phyloP scores from a whole-genome alignment of 116 monocot species.

The Cymodocea nodosa region DNA sequence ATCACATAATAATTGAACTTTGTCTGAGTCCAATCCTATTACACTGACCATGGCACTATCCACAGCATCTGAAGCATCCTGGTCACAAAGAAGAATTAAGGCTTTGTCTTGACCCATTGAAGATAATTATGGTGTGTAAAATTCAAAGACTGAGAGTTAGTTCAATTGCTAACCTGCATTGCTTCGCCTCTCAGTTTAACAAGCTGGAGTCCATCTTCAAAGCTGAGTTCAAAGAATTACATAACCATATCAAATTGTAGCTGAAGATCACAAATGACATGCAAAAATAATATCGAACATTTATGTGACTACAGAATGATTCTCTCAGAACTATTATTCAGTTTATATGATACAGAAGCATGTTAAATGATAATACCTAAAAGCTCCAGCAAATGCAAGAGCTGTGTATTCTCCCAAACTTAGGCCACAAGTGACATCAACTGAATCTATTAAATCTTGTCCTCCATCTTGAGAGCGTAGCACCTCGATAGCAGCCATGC shows the following conservation, averaged over 20 bases:
- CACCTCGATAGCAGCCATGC: slow-evolving; percentile 88
- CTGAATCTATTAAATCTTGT: slow-evolving; percentile 66
- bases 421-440: slow-evolving; percentile 95
- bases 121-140: not conserved
- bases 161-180: slow-evolving; percentile 59
- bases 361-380: slow-evolving; percentile 40
- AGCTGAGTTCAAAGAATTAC: slow-evolving; percentile 31
- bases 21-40: slow-evolving; percentile 90
- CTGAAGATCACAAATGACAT: no score
- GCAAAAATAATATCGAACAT: no score
- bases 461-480: slow-evolving; percentile 76
- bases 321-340: not conserved
- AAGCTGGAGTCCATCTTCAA: slow-evolving; percentile 99
- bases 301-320: no score
- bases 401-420: slow-evolving; percentile 99
- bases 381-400: slow-evolving; percentile 93
- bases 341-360: not conserved
- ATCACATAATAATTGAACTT: slow-evolving; percentile 93
- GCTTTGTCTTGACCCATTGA: not conserved
- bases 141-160: not conserved
- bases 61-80: slow-evolving; percentile 96
- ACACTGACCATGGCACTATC: slow-evolving; percentile 95
- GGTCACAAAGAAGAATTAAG: not conserved
- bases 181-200: slow-evolving; percentile 99
- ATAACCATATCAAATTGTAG: not conserved